Conservation (phyloP, 2,329 filamentous ascomycete genomes). For the Aaosphaeria arxii region DNA sequence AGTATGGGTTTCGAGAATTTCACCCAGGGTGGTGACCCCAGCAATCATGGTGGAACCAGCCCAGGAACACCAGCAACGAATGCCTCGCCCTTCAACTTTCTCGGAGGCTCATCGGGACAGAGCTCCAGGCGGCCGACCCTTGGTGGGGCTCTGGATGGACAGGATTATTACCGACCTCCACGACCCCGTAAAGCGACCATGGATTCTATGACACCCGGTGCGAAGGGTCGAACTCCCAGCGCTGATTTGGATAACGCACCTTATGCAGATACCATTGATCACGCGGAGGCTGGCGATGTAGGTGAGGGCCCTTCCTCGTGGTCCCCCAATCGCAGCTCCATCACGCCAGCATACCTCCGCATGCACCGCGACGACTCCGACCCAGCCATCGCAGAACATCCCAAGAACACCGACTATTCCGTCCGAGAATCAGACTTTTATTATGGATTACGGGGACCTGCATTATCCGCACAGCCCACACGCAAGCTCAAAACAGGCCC, state of each 20-base stretch:
- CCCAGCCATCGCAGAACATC: slow-evolving; percentile 50
- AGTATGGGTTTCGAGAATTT: slow-evolving; percentile 56
- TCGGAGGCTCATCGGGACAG: slow-evolving; percentile 48
- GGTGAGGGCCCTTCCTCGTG: slow-evolving; percentile 33
- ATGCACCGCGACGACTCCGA: slow-evolving; percentile 50
- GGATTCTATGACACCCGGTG: slow-evolving; percentile 41
- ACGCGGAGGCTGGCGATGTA: slow-evolving; percentile 26
- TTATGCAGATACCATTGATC: slow-evolving; percentile 44
- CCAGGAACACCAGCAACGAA: slow-evolving; percentile 70
- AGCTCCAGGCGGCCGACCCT: slow-evolving; percentile 41
- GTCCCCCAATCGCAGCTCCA: slow-evolving; percentile 23
- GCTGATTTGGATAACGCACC: slow-evolving; percentile 46
- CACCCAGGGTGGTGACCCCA: slow-evolving; percentile 49
- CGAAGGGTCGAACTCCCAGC: slow-evolving; percentile 46
- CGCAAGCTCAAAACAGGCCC: slow-evolving; percentile 90
- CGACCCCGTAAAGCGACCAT: slow-evolving; percentile 63
- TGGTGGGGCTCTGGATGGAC: slow-evolving; percentile 28
- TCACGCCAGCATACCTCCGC: slow-evolving; percentile 51
- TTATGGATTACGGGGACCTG: slow-evolving; percentile 86
- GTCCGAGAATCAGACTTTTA: slow-evolving; percentile 97
- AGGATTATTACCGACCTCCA: slow-evolving; percentile 87
- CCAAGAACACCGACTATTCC: slow-evolving; percentile 76
- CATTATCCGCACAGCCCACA: slow-evolving; percentile 75
- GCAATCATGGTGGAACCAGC: slow-evolving; percentile 59
- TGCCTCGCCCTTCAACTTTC: slow-evolving; percentile 68